Evolutionary conservation across 805 yeast genomes (phyloP).

Genomic region (Myxozyma nipponensis): DNA sequence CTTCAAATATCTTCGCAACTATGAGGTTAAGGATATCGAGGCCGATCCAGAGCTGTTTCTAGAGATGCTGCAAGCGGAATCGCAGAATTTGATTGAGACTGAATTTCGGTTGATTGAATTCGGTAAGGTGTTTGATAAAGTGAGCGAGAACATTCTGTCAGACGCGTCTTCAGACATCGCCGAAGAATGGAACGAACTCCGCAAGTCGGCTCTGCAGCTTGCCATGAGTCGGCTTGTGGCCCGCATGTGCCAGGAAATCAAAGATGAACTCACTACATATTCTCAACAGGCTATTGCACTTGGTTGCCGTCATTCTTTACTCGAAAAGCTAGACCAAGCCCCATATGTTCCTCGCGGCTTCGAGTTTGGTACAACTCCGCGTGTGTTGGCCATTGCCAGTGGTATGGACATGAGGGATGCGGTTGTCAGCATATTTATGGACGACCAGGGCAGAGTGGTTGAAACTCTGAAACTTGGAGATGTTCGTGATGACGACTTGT

Average conservation of each 20-base stretch:
- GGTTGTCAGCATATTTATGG: constrained; percentile 72
- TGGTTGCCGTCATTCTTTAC: constrained; percentile 66
- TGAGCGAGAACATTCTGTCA: constrained; percentile 38
- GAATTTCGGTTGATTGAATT: constrained; percentile 13
- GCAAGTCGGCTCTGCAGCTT: constrained; percentile 60
- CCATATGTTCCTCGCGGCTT: constrained; percentile 77
- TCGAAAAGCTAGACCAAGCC: constrained; percentile 80
- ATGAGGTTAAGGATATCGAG: constrained; percentile 70
- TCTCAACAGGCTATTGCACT: constrained; percentile 68
- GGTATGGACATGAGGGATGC: constrained; percentile 91
- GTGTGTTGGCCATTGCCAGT: constrained; percentile 73
- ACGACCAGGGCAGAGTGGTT: constrained; percentile 73
- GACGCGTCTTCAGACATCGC: constrained; percentile 64
- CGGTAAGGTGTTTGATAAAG: constrained; percentile 36
- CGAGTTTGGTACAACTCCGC: constrained; percentile 77
- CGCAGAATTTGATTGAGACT: constrained; percentile 58
- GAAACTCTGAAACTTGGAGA: constrained; percentile 76
- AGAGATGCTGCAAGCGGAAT: constrained; percentile 89
- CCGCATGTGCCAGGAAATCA: constrained; percentile 66
- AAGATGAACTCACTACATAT: constrained; percentile 72
- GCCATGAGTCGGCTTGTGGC: constrained; percentile 68
- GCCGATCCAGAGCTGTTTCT: constrained; percentile 75
- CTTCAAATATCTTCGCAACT: constrained; percentile 83
- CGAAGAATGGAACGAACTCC: constrained; percentile 72
- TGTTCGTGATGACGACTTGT: constrained; percentile 55